Percentiles rank a stretch among this genome's conserved stretches.
phyloP scores from a whole-genome alignment of 176 grass and related monocot genomes.

The Bothriochloa decipiens region DNA sequence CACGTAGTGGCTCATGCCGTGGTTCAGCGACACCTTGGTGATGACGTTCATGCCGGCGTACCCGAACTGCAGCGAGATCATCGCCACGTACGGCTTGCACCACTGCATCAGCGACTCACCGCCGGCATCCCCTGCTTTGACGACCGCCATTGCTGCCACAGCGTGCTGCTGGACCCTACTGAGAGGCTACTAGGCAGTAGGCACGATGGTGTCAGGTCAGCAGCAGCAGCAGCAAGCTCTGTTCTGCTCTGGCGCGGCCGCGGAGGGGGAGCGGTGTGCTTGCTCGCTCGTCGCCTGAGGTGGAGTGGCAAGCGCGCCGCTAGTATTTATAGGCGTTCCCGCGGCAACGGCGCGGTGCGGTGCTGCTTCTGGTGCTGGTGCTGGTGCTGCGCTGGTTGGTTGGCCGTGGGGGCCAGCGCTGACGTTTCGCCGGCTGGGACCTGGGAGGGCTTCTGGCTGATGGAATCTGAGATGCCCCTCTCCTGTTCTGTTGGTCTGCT shows the following conservation, averaged over 20 bases:
- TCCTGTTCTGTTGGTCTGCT: neutral
- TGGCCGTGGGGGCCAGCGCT: conserved; percentile 37
- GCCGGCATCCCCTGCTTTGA: neutral
- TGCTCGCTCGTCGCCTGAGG: conserved; percentile 10
- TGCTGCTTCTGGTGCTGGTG: neutral
- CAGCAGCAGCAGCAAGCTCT: neutral
- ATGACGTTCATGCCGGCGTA: conserved; percentile 99
- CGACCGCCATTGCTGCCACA: conserved; percentile 34
- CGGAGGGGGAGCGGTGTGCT: conserved; percentile 3
- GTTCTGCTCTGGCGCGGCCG: neutral
- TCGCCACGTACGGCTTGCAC: conserved; percentile 93
- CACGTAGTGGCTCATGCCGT: conserved; percentile 98
- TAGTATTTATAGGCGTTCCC: conserved; percentile 43
- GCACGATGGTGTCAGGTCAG: neutral
- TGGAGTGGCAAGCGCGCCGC: conserved; percentile 5
- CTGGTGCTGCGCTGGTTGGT: neutral
- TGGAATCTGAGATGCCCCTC: neutral
- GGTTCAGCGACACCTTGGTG: conserved; percentile 99
- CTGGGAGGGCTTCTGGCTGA: neutral
- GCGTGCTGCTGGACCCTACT: no score
- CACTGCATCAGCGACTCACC: conserved; percentile 58
- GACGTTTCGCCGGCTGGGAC: conserved; percentile 25
- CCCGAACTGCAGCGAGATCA: conserved; percentile 97
- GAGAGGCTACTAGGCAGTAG: no score
- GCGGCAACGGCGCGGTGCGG: no score